phyloP scores from a whole-genome alignment of 108 stramenopile species.

The Schizochytrium sp. region DNA sequence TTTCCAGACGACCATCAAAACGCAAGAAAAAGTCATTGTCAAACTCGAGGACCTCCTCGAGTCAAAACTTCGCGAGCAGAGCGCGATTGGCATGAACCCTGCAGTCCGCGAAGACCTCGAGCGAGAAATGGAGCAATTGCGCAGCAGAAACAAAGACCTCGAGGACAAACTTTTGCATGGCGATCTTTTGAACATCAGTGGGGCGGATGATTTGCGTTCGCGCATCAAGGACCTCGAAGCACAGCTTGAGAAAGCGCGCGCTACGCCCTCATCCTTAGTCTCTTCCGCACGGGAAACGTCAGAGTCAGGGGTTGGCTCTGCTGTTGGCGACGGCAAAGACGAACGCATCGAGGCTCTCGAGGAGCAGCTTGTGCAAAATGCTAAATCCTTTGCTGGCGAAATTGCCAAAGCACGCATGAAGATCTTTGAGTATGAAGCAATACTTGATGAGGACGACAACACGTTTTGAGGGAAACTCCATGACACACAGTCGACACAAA shows the following conservation, averaged over 20 bases:
- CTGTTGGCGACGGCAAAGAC: neutral
- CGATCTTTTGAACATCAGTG: neutral
- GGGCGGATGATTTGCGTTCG: neutral
- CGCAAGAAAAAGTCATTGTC: neutral
- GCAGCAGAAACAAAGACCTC: neutral
- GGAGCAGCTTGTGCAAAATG: neutral
- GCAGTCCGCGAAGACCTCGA: neutral
- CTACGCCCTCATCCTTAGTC: too few species aligned
- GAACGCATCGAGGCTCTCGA: neutral
- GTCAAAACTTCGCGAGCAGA: neutral
- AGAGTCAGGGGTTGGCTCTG: neutral
- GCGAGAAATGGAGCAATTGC: neutral
- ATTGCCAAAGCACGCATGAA: neutral
- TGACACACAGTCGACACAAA: too few species aligned
- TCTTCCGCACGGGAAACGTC: too few species aligned
- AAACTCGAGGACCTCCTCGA: neutral
- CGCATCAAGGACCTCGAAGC: neutral
- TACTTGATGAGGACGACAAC: neutral
- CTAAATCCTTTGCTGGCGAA: neutral
- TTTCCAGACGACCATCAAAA: neutral
- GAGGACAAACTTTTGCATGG: neutral
- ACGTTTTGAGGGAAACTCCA: neutral
- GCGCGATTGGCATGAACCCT: neutral
- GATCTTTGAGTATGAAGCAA: neutral
- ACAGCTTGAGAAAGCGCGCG: neutral